A percentile compares a stretch with the other conserved stretches of the same genome.
phyloP scores from a whole-genome alignment of 176 grass and related monocot species.

The Bothriochloa decipiens region DNA sequence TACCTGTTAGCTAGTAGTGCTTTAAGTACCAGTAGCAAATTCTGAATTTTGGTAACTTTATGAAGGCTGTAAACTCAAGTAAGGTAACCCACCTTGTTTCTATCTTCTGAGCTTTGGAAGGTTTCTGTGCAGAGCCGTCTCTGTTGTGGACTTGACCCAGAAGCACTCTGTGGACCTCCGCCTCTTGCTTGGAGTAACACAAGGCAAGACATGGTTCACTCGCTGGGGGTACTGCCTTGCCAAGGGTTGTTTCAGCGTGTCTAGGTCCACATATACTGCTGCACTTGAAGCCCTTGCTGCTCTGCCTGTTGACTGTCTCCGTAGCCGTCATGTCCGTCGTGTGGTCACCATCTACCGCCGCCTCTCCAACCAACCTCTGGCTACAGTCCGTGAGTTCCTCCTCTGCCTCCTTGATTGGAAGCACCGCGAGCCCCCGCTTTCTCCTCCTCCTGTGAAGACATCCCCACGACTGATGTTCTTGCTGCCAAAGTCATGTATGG shows the following conservation, averaged over 20 bases:
- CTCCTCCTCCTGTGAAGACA: conserved; percentile 11
- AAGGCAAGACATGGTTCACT: conserved; percentile 79
- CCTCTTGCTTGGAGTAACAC: conserved; percentile 67
- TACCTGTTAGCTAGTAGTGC: background rate
- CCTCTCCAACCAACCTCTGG: conserved; percentile 57
- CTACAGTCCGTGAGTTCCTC: conserved; percentile 69
- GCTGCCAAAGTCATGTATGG: conserved; percentile 33
- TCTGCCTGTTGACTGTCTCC: conserved; percentile 62
- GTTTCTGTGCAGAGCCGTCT: conserved; percentile 60
- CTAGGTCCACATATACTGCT: conserved; percentile 51
- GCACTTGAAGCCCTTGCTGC: conserved; percentile 63
- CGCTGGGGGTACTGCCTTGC: conserved; percentile 85
- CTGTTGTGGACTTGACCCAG: conserved; percentile 72
- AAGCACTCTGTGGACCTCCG: conserved; percentile 78
- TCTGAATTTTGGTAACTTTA: conserved; percentile 1
- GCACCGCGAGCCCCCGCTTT: conserved; percentile 42
- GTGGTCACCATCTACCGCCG: conserved; percentile 62
- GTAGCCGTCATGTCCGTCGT: conserved; percentile 64
- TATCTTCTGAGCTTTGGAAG: conserved; percentile 33
- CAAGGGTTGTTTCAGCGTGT: conserved; percentile 70
- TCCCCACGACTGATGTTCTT: conserved; percentile 26
- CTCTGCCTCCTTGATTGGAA: conserved; percentile 80
- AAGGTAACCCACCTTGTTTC: background rate
- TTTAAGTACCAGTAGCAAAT: conserved; percentile 6
- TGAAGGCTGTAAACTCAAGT: conserved; percentile 17